Evolutionary conservation across 257 asterid genomes (phyloP).

Genomic region (Petrea volubilis): DNA sequence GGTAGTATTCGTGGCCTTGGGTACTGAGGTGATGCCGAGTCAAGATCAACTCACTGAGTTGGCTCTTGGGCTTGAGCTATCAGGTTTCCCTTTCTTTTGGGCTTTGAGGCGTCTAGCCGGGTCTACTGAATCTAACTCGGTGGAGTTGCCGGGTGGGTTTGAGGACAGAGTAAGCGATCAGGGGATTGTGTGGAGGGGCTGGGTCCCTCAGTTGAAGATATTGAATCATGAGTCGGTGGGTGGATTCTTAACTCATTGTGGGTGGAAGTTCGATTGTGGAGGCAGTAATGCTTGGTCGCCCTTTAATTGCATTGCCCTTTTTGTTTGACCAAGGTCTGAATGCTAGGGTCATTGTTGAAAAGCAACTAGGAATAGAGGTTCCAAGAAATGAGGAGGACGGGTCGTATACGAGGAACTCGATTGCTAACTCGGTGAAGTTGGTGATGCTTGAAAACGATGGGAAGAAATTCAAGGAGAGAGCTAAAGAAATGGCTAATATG

Average conservation of each 20-base stretch:
- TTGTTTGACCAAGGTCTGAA: slow-evolving; percentile 34
- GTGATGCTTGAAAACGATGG: slow-evolving; percentile 31
- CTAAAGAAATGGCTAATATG: slow-evolving; percentile 8
- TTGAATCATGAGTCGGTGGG: slow-evolving; percentile 48
- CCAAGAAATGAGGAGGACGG: slow-evolving; percentile 31
- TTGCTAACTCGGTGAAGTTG: slow-evolving; percentile 33
- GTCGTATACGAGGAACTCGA: slow-evolving; percentile 30
- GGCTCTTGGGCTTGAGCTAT: slow-evolving; percentile 49
- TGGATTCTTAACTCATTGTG: slow-evolving; percentile 48
- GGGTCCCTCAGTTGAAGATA: slow-evolving; percentile 50
- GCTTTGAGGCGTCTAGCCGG: slow-evolving; percentile 30
- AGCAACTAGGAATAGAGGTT: slow-evolving; percentile 19
- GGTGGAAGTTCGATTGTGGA: slow-evolving; percentile 48
- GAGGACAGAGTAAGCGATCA: slow-evolving; percentile 36
- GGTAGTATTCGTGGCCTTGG: slow-evolving; percentile 40
- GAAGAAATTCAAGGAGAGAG: slow-evolving; percentile 22
- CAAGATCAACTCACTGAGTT: slow-evolving; percentile 32
- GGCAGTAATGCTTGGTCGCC: slow-evolving; percentile 27
- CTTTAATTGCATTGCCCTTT: slow-evolving; percentile 39
- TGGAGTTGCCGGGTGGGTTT: slow-evolving; percentile 32
- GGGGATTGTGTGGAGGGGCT: slow-evolving; percentile 44
- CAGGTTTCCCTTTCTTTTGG: slow-evolving; percentile 43
- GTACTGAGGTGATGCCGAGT: slow-evolving; percentile 40
- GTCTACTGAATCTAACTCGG: neutral
- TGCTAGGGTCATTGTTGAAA: slow-evolving; percentile 19